A percentile compares a stretch with the other conserved stretches of the same genome.
Evolutionary conservation across 805 yeast species (phyloP).

Genomic region (Myxozyma geophila): DNA sequence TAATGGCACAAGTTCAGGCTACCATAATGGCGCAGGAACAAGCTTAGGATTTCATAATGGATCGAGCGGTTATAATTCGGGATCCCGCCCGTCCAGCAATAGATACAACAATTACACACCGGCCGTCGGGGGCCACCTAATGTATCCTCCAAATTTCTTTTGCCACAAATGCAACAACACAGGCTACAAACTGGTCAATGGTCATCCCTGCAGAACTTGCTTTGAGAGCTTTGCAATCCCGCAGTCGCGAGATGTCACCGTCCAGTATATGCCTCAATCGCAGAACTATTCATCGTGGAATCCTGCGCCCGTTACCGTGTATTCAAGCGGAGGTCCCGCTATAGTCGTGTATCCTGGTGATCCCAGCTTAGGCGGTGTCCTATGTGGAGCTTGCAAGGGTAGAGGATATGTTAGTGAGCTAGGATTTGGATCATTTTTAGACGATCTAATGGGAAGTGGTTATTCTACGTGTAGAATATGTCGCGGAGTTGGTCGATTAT

Average conservation of each 20-base stretch:
- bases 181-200: slow-evolving; percentile 64
- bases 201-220: slow-evolving; percentile 70
- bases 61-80: neutral
- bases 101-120: slow-evolving; percentile 11
- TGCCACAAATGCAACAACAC: slow-evolving; percentile 78
- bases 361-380: slow-evolving; percentile 70
- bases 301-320: slow-evolving; percentile 23
- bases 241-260: slow-evolving; percentile 40
- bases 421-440: slow-evolving; percentile 17
- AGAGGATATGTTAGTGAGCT: slow-evolving; percentile 60
- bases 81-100: neutral
- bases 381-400: slow-evolving; percentile 77
- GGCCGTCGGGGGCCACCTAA: slow-evolving; percentile 48
- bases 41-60: slow-evolving; percentile 3
- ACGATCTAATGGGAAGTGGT: slow-evolving; percentile 16
- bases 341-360: slow-evolving; percentile 72
- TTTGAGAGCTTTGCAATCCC: slow-evolving; percentile 64
- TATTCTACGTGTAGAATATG: slow-evolving; percentile 23
- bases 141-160: slow-evolving; percentile 62
- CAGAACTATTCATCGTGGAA: slow-evolving; percentile 39
- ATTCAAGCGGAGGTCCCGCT: slow-evolving; percentile 41
- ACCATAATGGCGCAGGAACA: neutral
- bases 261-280: slow-evolving; percentile 36
- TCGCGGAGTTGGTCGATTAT: slow-evolving; percentile 30
- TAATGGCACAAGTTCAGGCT: neutral